Conservation (phyloP, 2,329 filamentous ascomycete species). For the Arachnomyces sp. region DNA sequence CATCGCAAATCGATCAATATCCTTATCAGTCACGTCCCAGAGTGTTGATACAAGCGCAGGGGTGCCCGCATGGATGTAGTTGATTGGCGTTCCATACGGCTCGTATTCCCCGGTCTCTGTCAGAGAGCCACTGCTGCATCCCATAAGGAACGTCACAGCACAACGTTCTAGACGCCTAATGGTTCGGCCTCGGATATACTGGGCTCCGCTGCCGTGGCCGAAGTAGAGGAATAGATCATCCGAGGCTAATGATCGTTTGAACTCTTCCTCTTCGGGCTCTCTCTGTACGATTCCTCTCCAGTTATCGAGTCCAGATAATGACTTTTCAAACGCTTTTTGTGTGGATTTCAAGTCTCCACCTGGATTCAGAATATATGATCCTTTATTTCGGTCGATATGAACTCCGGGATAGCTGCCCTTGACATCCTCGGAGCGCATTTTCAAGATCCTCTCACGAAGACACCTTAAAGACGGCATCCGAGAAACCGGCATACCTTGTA, state of each 20-base stretch:
- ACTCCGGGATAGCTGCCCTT: constrained; percentile 34
- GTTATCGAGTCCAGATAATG: constrained; percentile 44
- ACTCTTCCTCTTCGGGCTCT: constrained; percentile 67
- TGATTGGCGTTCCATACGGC: constrained; percentile 79
- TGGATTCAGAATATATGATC: constrained; percentile 77
- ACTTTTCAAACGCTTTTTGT: constrained; percentile 61
- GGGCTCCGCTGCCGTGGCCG: constrained; percentile 87
- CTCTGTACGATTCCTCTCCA: constrained; percentile 65
- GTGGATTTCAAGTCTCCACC: constrained; percentile 74
- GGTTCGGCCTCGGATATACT: constrained; percentile 81
- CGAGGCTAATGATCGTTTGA: constrained; percentile 56
- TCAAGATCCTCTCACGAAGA: constrained; percentile 64
- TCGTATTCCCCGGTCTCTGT: constrained; percentile 80
- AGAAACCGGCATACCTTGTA: constrained; percentile 70
- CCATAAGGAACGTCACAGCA: constrained; percentile 82
- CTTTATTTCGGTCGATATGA: constrained; percentile 40
- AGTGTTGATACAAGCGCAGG: constrained; percentile 85
- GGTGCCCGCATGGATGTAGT: constrained; percentile 80
- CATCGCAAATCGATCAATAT: constrained; percentile 87
- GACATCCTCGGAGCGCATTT: constrained; percentile 8
- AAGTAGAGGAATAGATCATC: constrained; percentile 83
- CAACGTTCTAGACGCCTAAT: constrained; percentile 71
- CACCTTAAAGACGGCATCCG: constrained; percentile 80
- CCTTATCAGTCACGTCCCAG: constrained; percentile 96
- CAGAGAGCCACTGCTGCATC: constrained; percentile 79